Evolutionary conservation across 2,329 filamentous ascomycete species (phyloP).

Genomic region (Phaeophleospora eucalypticola): DNA sequence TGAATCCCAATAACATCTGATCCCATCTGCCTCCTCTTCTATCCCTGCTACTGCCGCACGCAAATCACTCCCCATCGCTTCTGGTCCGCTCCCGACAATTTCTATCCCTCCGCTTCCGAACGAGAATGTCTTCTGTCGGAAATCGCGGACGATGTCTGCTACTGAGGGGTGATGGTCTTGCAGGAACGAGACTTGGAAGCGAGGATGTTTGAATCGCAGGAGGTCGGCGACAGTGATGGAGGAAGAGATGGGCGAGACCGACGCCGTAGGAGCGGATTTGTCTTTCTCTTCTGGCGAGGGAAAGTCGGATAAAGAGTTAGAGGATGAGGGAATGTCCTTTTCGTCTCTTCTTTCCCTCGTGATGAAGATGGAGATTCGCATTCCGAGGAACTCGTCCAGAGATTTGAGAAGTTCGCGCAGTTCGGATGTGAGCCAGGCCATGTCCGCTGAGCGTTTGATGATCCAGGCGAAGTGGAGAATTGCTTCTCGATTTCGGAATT

Average conservation of each 20-base stretch:
- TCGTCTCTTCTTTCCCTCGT: slow-evolving; percentile 47
- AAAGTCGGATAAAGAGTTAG: not conserved
- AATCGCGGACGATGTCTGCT: slow-evolving; percentile 22
- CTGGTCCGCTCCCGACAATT: slow-evolving; percentile 28
- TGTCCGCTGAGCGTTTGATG: slow-evolving; percentile 52
- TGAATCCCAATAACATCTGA: slow-evolving; percentile 28
- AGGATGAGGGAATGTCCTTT: not conserved
- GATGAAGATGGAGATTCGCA: slow-evolving; percentile 57
- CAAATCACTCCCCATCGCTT: slow-evolving; percentile 27
- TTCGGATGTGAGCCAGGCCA: slow-evolving; percentile 58
- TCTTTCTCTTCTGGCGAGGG: not conserved
- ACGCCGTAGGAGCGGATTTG: slow-evolving; percentile 1
- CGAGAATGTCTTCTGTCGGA: slow-evolving; percentile 19
- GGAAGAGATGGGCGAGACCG: not conserved
- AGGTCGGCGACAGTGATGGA: slow-evolving; percentile 13
- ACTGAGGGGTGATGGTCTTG: slow-evolving; percentile 23
- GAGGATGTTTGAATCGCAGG: slow-evolving; percentile 12
- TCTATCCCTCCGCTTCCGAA: slow-evolving; percentile 19
- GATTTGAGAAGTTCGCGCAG: slow-evolving; percentile 46
- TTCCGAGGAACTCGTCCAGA: slow-evolving; percentile 32
- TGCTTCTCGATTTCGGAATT: slow-evolving; percentile 5
- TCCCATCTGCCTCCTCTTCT: slow-evolving; percentile 3
- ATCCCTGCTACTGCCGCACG: slow-evolving; percentile 21
- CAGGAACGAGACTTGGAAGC: slow-evolving; percentile 24
- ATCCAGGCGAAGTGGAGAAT: slow-evolving; percentile 62